These are phyloP conservation scores for Apiospora arundinis DNA, from an alignment of 2,329 filamentous ascomycete species.

Conservation along the genomic window DNA sequence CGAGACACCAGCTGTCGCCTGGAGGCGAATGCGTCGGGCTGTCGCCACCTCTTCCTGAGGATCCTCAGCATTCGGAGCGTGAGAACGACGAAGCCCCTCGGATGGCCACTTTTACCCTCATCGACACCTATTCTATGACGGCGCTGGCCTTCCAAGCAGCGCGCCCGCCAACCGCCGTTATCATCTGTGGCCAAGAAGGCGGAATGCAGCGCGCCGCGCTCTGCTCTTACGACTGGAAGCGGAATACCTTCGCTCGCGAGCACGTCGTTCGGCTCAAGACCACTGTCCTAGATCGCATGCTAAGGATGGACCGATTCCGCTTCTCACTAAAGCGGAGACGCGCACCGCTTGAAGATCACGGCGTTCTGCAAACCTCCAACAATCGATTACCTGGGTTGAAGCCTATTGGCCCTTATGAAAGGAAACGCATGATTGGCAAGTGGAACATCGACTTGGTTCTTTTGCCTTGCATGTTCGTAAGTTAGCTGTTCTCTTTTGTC, in stretches of 20 bases:
- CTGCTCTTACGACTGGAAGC: slow-evolving; percentile 29
- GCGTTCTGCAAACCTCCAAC: no score
- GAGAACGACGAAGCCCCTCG: neutral
- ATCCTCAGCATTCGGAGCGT: neutral
- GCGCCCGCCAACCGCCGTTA: slow-evolving; percentile 25
- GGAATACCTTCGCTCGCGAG: slow-evolving; percentile 24
- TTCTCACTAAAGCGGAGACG: slow-evolving; percentile 17
- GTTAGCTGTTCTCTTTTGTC: no score
- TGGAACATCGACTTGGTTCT: no score
- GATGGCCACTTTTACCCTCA: neutral
- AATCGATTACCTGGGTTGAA: no score
- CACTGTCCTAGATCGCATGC: slow-evolving; percentile 26
- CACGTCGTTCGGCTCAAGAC: slow-evolving; percentile 28
- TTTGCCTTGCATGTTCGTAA: no score
- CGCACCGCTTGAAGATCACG: no score
- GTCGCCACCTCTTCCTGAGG: neutral
- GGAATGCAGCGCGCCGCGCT: slow-evolving; percentile 29
- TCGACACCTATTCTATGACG: slow-evolving; percentile 24
- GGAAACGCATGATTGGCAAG: no score
- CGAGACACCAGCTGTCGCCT: neutral
- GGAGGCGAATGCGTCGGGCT: slow-evolving; percentile 1
- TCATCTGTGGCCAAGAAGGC: slow-evolving; percentile 28
- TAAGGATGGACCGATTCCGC: slow-evolving; percentile 27
- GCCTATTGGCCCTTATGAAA: no score
- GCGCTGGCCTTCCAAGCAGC: slow-evolving; percentile 24